Percentiles rank a stretch among this genome's conserved stretches.
These are phyloP conservation scores for Mucor piriformis DNA, from an alignment of 371 early-diverging fungal genomes.

Conservation along the genomic window DNA sequence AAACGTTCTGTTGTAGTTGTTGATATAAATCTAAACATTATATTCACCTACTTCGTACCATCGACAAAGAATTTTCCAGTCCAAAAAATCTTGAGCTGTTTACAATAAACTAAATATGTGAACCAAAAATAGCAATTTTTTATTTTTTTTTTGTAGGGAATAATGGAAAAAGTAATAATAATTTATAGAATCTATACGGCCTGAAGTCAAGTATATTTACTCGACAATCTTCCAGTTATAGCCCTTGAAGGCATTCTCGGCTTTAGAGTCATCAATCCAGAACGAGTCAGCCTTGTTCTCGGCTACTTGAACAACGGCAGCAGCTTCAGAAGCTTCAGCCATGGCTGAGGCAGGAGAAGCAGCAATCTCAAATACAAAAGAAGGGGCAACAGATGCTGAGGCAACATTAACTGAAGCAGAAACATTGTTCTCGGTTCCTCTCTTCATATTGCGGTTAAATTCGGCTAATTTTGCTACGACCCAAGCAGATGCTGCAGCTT, in stretches of 20 bases:
- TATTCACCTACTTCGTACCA: conserved; percentile 5
- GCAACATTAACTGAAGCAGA: background rate
- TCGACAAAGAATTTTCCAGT: conserved; percentile 13
- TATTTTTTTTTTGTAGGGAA: background rate
- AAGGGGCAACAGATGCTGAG: too few species aligned
- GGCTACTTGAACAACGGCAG: background rate
- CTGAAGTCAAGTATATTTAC: background rate
- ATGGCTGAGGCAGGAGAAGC: background rate
- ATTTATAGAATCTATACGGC: background rate
- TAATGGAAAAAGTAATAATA: background rate
- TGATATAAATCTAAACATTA: conserved; percentile 1
- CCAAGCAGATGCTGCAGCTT: too few species aligned
- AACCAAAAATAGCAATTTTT: background rate
- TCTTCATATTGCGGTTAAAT: background rate
- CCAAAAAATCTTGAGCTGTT: conserved; percentile 5
- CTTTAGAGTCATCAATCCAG: conserved; percentile 13
- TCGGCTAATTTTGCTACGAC: too few species aligned
- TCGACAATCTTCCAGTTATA: conserved; percentile 8
- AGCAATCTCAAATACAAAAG: too few species aligned
- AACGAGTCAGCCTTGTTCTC: conserved; percentile 1
- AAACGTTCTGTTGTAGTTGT: conserved; percentile 19
- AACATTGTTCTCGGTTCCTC: background rate
- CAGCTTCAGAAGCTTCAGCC: background rate
- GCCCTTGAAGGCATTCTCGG: conserved; percentile 13
- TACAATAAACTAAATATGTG: background rate